Evolutionary conservation across 768 basidiomycete species (phyloP), one percentile per base, ranked within the genome.

Genomic region (Ramaria sp.): DNA sequence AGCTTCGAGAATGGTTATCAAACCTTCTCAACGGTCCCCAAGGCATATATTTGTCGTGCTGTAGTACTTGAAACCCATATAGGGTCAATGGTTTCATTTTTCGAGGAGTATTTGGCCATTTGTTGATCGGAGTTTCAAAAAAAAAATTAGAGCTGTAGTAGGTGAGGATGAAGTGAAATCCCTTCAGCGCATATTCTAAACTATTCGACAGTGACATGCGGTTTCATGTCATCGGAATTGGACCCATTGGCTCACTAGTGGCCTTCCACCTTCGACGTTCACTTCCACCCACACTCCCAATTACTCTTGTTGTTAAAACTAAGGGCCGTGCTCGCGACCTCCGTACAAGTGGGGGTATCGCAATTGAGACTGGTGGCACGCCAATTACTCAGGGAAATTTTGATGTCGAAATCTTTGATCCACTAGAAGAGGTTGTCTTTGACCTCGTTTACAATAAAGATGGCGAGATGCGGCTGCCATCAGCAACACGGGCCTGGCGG

Each of bases 21-120:
- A 39, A 83, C 87, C 74, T 87, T 87, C 65, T 89, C 88, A 41
- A 89, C 87, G 65, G 83, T 80, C 22, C 83, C 82, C 8, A 90
- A 77, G 3, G 82, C 84, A 64, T 82, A 85, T 58, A 89, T 89
- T 65, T 89, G 87, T 54, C 84, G 74, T 32, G 86, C 84, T 32
- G 88, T 89, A 20, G 84, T 77, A 60, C 86, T 88, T 22, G 84
- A 84, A 3, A 77, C 78, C 85, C 86, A 90, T 55, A 88, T 84
- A 6, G 85, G 81, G 69, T 90, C 85, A 44, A 84, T 75, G 32
- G 82, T 79, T 13, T 30, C 28, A 36, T 42, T 55, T 16, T 22
- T 36, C 28, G 18, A 10, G 52, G 27, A 18, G 48, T 28, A 3
- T 15, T 12, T 20, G 12, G 39, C 12, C 32, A 24, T 42, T 20